Percentiles rank a stretch among this genome's conserved stretches.
Evolutionary conservation across 192 early-diverging fungal genomes (phyloP).

Genomic region (Dissophora globulifera): DNA sequence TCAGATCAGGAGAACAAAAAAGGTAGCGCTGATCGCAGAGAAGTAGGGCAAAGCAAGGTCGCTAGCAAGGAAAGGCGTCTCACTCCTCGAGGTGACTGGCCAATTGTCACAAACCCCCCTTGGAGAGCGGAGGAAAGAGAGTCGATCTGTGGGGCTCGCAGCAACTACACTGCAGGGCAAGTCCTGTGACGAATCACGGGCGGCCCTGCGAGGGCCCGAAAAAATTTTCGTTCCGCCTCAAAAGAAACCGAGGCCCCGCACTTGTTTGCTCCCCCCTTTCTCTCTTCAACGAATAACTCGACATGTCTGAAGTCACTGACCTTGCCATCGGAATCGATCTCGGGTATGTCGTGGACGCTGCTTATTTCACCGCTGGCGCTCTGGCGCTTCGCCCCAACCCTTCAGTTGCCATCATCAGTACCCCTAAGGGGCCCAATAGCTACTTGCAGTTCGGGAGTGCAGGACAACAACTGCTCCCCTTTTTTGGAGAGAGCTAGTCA

Average conservation of each 20-base stretch:
- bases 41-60: neutral
- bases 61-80: no score
- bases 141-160: neutral
- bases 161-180: neutral
- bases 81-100: no score
- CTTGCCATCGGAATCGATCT: slow-evolving; percentile 58
- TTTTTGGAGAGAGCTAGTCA: no score
- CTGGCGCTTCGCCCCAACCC: neutral
- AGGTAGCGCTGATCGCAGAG: neutral
- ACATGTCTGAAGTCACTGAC: slow-evolving; percentile 57
- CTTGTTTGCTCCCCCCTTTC: slow-evolving; percentile 51
- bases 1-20: no score
- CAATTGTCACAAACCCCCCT: no score
- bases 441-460: no score
- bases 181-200: slow-evolving; percentile 7
- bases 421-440: neutral
- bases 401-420: neutral
- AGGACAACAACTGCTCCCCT: no score
- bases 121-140: no score
- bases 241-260: slow-evolving; percentile 2
- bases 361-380: neutral
- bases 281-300: slow-evolving; percentile 49
- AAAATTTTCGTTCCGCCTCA: slow-evolving; percentile 12
- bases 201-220: neutral
- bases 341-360: slow-evolving; percentile 28